Evolutionary conservation across 2,329 filamentous ascomycete species (phyloP).

Genomic region (Pseudogymnoascus sp.): DNA sequence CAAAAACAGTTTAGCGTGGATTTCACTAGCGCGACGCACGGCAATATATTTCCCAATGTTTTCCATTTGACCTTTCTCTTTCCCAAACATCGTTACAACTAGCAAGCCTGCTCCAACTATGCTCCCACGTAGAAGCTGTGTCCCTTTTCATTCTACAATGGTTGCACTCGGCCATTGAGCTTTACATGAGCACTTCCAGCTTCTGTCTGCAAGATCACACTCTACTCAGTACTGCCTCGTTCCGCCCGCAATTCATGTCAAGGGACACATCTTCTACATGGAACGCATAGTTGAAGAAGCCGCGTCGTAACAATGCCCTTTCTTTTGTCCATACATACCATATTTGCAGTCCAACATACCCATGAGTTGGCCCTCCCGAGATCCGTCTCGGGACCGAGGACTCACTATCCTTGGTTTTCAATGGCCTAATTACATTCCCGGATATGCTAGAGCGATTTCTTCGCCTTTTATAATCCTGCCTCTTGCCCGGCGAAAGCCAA

Average conservation of each 20-base stretch:
- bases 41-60: slow-evolving; percentile 6
- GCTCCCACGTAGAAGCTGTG: background rate
- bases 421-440: slow-evolving; percentile 10
- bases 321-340: background rate
- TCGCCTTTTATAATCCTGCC: slow-evolving; percentile 10
- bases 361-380: slow-evolving; percentile 8
- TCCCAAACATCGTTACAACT: background rate
- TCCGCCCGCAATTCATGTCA: too few relatives aligned
- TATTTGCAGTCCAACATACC: slow-evolving; percentile 9
- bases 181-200: background rate
- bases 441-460: slow-evolving; percentile 8
- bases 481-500: slow-evolving; percentile 4
- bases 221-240: background rate
- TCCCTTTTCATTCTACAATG: background rate
- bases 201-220: background rate
- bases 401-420: slow-evolving; percentile 10
- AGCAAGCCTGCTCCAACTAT: background rate
- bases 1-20: background rate
- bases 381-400: slow-evolving; percentile 4
- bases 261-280: background rate
- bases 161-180: background rate
- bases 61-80: slow-evolving; percentile 6
- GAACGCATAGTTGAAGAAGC: background rate
- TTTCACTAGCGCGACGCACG: background rate
- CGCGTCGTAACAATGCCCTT: background rate